Evolutionary conservation across 257 asterid genomes (phyloP).

Genomic region (Forsythia viridissima): DNA sequence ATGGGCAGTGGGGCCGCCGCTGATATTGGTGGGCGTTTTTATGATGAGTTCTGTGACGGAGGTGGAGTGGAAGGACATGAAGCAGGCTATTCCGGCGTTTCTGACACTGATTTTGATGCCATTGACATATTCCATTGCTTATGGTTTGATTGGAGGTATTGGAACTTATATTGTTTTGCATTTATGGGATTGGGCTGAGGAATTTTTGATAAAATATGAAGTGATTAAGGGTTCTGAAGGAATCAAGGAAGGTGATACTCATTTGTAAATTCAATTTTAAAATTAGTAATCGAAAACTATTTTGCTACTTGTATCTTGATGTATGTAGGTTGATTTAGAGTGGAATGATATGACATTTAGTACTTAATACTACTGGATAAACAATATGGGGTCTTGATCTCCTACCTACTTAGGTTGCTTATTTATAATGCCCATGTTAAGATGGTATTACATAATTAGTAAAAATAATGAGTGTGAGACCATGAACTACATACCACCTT

Average conservation of each 20-base stretch:
- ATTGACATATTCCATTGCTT: constrained; percentile 85
- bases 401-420: no score
- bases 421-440: no score
- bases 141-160: constrained; percentile 90
- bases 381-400: no score
- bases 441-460: no score
- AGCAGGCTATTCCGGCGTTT: constrained; percentile 96
- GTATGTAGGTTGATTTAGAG: neutral
- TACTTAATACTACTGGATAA: no score
- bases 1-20: constrained; percentile 99
- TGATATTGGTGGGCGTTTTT: constrained; percentile 86
- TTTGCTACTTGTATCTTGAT: neutral
- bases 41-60: constrained; percentile 96
- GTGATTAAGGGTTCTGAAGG: constrained; percentile 24
- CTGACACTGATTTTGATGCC: constrained; percentile 83
- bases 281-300: neutral
- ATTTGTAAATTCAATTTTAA: constrained; percentile 9
- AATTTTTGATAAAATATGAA: constrained; percentile 37
- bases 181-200: constrained; percentile 67
- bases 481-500: no score
- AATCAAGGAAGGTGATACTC: constrained; percentile 22
- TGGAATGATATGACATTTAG: no score
- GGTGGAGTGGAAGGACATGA: constrained; percentile 90
- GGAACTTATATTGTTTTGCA: constrained; percentile 67
- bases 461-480: no score